Evolutionary conservation across 1,139 yeast species (phyloP).

Genomic region (Yarrowia galli): DNA sequence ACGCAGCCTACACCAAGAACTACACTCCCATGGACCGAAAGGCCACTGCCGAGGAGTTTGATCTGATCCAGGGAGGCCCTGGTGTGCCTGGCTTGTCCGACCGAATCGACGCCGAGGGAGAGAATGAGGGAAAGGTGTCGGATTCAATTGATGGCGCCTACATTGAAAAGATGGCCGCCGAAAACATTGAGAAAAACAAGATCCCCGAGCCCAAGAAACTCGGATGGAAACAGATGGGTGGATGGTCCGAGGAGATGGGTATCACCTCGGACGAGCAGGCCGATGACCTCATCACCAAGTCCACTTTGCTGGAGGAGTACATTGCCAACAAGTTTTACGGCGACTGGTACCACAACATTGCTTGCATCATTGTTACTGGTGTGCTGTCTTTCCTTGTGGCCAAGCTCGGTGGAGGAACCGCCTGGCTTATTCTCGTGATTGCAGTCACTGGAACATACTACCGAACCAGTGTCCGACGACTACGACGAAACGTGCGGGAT

Average conservation of each 20-base stretch:
- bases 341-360: constrained; percentile 95
- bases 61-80: constrained; percentile 14
- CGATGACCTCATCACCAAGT: constrained; percentile 68
- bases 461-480: constrained; percentile 81
- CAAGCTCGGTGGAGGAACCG: constrained; percentile 74
- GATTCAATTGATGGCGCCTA: constrained; percentile 31
- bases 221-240: constrained; percentile 96
- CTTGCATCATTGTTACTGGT: constrained; percentile 67
- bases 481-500: constrained; percentile 76
- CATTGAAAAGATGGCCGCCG: constrained; percentile 30
- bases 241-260: constrained; percentile 74
- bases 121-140: constrained; percentile 29
- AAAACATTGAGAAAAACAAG: constrained; percentile 12
- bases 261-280: constrained; percentile 66
- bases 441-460: constrained; percentile 69
- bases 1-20: constrained; percentile 26
- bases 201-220: constrained; percentile 49
- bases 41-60: constrained; percentile 31
- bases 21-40: constrained; percentile 35
- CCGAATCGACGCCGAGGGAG: constrained; percentile 16
- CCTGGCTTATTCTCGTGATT: constrained; percentile 78
- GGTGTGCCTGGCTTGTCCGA: constrained; percentile 21
- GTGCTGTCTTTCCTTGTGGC: constrained; percentile 81
- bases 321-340: constrained; percentile 80
- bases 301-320: constrained; percentile 73